Conservation (phyloP, 352 stramenopile genomes). For the Pythium grandisporangium region DNA sequence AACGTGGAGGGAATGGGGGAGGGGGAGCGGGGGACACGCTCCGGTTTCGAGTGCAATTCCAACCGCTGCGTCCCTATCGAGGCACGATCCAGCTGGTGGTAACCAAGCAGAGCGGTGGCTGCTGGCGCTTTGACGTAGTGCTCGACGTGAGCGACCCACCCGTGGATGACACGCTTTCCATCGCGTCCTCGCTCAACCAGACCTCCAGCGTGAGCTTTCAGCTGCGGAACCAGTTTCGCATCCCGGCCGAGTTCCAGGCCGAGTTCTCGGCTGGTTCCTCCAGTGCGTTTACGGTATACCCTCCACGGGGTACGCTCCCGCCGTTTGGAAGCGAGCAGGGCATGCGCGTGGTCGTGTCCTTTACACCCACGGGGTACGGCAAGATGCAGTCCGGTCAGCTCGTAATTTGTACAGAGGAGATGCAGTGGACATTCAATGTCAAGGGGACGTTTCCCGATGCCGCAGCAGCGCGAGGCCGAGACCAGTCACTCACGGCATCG, state of each 20-base stretch:
- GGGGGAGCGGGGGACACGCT: too few species aligned
- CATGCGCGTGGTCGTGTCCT: constrained; percentile 79
- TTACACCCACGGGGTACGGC: constrained; percentile 88
- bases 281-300: constrained; percentile 85
- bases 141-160: constrained; percentile 74
- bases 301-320: constrained; percentile 57
- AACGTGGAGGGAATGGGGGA: too few species aligned
- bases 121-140: constrained; percentile 82
- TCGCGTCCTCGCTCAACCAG: constrained; percentile 83
- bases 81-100: constrained; percentile 68
- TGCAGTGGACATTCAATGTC: constrained; percentile 91
- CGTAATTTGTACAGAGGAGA: constrained; percentile 83
- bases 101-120: constrained; percentile 66
- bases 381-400: constrained; percentile 86
- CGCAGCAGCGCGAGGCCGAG: too few species aligned
- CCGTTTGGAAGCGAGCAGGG: constrained; percentile 66
- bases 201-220: constrained; percentile 82
- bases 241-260: constrained; percentile 62
- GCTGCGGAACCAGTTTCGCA: constrained; percentile 82
- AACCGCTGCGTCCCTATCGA: constrained; percentile 81
- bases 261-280: constrained; percentile 85
- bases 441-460: constrained; percentile 84
- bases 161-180: constrained; percentile 81
- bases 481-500: too few species aligned
- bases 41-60: constrained; percentile 74